A percentile compares a stretch with the other conserved stretches of the same genome.
Conservation (phyloP, 768 basidiomycete species). For the Boletus rex-veris region DNA sequence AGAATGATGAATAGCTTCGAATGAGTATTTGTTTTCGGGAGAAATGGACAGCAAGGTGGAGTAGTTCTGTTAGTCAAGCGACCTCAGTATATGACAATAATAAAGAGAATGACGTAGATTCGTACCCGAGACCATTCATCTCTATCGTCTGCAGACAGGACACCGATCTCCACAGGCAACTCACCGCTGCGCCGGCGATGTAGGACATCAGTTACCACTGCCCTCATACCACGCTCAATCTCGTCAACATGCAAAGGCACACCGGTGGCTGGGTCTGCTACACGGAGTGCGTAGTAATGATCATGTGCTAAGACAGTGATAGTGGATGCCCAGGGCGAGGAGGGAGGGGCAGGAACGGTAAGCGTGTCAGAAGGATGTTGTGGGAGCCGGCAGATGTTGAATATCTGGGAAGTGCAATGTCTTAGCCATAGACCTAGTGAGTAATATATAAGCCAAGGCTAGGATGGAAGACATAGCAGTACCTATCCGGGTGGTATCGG, state of each 20-base stretch:
- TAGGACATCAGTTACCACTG: conserved; percentile 56
- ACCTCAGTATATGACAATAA: not conserved
- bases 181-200: conserved; percentile 50
- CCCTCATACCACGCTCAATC: conserved; percentile 46
- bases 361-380: conserved; percentile 60
- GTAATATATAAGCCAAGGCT: not conserved
- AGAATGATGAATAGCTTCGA: conserved; percentile 66
- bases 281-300: conserved; percentile 76
- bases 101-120: not conserved
- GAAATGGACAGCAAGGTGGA: conserved; percentile 64
- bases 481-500: conserved; percentile 73
- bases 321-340: conserved; percentile 42
- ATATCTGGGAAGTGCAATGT: conserved; percentile 56
- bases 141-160: conserved; percentile 75
- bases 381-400: conserved; percentile 78
- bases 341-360: conserved; percentile 40
- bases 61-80: conserved; percentile 50
- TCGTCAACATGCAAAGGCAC: conserved; percentile 33
- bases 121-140: conserved; percentile 79
- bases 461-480: not conserved
- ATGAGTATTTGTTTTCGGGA: conserved; percentile 54
- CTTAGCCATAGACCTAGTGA: conserved; percentile 60
- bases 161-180: conserved; percentile 56
- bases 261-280: conserved; percentile 38
- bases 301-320: conserved; percentile 71